A percentile compares a stretch with the other conserved stretches of the same genome.
phyloP scores from a whole-genome alignment of 805 yeast genomes.

The Helenozyma baotianmanensis region DNA sequence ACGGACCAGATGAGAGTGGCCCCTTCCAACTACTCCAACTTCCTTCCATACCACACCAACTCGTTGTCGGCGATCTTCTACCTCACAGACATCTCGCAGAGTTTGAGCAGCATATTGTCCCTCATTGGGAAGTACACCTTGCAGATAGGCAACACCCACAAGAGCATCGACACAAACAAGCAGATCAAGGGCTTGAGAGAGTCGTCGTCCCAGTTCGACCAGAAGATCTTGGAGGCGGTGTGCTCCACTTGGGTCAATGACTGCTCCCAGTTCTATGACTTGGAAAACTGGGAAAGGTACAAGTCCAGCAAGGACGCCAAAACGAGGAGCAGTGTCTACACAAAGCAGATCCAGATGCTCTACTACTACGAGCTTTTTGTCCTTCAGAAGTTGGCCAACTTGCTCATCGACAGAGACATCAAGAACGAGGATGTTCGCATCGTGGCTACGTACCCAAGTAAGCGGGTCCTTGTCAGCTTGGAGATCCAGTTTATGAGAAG shows the following conservation, averaged over 20 bases:
- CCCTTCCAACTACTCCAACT: constrained; percentile 31
- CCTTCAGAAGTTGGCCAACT: constrained; percentile 23
- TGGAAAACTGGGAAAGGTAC: constrained; percentile 38
- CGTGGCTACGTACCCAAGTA: constrained; percentile 35
- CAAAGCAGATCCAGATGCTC: constrained; percentile 32
- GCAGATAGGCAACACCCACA: constrained; percentile 28
- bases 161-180: constrained; percentile 34
- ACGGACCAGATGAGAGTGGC: constrained; percentile 32
- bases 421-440: constrained; percentile 23
- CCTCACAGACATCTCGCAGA: constrained; percentile 24
- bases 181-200: constrained; percentile 29
- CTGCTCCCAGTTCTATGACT: constrained; percentile 39
- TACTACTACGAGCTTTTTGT: constrained; percentile 35
- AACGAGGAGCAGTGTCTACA: constrained; percentile 22
- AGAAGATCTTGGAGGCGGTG: constrained; percentile 35
- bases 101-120: constrained; percentile 26
- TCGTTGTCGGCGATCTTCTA: constrained; percentile 38
- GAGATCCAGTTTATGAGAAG: constrained; percentile 44
- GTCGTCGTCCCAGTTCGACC: constrained; percentile 30
- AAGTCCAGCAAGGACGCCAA: constrained; percentile 7
- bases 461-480: constrained; percentile 35
- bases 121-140: constrained; percentile 29
- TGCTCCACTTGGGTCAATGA: constrained; percentile 44
- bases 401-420: constrained; percentile 20
- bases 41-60: constrained; percentile 37